A percentile compares a stretch with the other conserved stretches of the same genome.
Conservation (phyloP, 257 asterid species). For the Handroanthus guayacan region DNA sequence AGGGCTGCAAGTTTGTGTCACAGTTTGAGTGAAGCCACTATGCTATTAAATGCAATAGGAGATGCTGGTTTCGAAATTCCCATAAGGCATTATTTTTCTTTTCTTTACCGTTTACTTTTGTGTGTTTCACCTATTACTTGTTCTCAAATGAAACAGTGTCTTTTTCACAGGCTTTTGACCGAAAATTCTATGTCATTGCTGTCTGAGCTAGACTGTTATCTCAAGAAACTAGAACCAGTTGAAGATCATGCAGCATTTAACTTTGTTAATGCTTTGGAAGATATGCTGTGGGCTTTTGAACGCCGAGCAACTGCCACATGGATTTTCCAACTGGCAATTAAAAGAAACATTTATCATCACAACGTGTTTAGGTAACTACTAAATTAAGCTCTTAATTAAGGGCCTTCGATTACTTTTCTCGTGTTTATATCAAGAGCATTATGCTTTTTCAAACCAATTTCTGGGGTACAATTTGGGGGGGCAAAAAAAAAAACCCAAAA, state of each 20-base stretch:
- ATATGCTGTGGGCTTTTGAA: slow-evolving; percentile 93
- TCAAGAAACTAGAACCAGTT: slow-evolving; percentile 62
- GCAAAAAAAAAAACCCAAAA: too few species aligned
- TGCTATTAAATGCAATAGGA: slow-evolving; percentile 70
- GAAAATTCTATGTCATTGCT: slow-evolving; percentile 68
- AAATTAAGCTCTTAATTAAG: slow-evolving; percentile 15
- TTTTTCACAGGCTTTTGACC: slow-evolving; percentile 70
- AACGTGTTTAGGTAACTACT: slow-evolving; percentile 73
- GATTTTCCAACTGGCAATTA: slow-evolving; percentile 91
- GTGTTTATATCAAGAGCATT: slow-evolving; percentile 18
- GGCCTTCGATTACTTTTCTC: slow-evolving; percentile 5
- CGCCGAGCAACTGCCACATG: slow-evolving; percentile 91
- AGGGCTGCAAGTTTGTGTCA: slow-evolving; percentile 86
- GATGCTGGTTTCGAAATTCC: slow-evolving; percentile 89
- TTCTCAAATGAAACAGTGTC: slow-evolving; percentile 37
- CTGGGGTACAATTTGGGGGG: background rate
- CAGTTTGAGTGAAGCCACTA: slow-evolving; percentile 53
- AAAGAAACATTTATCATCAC: slow-evolving; percentile 73
- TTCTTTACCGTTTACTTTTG: slow-evolving; percentile 30
- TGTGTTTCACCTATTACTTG: slow-evolving; percentile 18
- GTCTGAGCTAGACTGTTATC: slow-evolving; percentile 73
- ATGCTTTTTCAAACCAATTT: slow-evolving; percentile 20
- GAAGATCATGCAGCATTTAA: slow-evolving; percentile 89
- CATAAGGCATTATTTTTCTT: slow-evolving; percentile 56
- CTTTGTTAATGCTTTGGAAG: slow-evolving; percentile 93